A percentile compares a stretch with the other conserved stretches of the same genome.
These are phyloP conservation scores for Zymoseptoria ardabiliae DNA, from an alignment of 2,329 filamentous ascomycete species.

Conservation along the genomic window DNA sequence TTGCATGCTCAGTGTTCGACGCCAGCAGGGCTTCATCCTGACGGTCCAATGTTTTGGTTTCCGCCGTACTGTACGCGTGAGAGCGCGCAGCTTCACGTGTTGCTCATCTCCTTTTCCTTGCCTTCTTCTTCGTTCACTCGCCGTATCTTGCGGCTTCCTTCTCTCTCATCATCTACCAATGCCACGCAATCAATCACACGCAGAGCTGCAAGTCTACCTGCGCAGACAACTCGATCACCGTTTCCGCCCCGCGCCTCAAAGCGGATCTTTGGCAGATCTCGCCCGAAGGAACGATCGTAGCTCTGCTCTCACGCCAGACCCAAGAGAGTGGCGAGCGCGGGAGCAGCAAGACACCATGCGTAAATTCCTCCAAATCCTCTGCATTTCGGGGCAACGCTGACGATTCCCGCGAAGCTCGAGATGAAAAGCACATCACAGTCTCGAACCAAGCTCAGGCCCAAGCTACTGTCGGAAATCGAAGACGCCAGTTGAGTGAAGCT, in stretches of 20 bases:
- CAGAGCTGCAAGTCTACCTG: neutral
- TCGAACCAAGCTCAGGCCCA: no score
- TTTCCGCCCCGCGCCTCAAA: neutral
- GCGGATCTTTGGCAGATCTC: neutral
- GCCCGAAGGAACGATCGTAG: neutral
- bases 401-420: neutral
- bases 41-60: neutral
- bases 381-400: neutral
- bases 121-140: neutral
- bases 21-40: neutral
- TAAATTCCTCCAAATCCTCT: neutral
- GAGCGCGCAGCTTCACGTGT: neutral
- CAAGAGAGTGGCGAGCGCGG: neutral
- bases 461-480: no score
- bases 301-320: neutral
- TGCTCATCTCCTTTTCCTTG: neutral
- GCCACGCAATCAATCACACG: neutral
- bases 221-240: neutral
- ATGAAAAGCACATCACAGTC: no score
- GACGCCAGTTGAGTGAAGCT: no score
- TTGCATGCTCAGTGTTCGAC: neutral
- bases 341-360: neutral
- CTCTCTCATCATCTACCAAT: neutral
- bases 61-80: neutral
- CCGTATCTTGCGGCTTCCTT: no score